phyloP scores from a whole-genome alignment of 306 rosid species.

The Luffa aegyptiaca region DNA sequence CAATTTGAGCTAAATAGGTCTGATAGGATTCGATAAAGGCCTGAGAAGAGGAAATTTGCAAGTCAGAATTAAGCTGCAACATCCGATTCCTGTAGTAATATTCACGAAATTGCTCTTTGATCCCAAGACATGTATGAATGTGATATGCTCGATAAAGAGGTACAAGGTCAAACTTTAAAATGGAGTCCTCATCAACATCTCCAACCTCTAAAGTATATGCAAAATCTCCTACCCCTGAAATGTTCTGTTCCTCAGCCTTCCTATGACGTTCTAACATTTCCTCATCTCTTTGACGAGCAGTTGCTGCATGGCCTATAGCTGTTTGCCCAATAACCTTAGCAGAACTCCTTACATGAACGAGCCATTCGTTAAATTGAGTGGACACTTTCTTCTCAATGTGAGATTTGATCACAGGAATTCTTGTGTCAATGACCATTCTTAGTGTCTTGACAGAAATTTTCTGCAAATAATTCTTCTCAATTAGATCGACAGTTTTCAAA shows the following conservation, averaged over 20 bases:
- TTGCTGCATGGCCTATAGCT: constrained; percentile 59
- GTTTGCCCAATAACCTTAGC: constrained; percentile 74
- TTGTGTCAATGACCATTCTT: constrained; percentile 49
- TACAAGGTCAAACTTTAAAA: constrained; percentile 62
- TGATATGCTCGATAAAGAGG: constrained; percentile 91
- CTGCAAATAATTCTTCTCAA: constrained; percentile 55
- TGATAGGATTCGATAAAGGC: constrained; percentile 75
- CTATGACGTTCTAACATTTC: constrained; percentile 66
- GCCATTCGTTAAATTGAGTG: constrained; percentile 86
- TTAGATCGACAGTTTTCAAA: constrained; percentile 61
- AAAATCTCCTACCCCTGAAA: constrained; percentile 32
- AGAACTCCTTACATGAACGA: constrained; percentile 74
- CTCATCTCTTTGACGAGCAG: constrained; percentile 66
- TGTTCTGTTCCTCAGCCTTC: constrained; percentile 48
- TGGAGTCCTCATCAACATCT: constrained; percentile 62
- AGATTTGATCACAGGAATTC: constrained; percentile 61
- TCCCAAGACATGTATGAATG: constrained; percentile 74
- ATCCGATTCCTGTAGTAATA: constrained; percentile 79
- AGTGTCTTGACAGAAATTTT: constrained; percentile 62
- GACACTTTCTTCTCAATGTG: constrained; percentile 78
- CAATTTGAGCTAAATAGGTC: constrained; percentile 76
- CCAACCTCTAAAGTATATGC: constrained; percentile 55
- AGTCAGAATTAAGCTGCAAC: constrained; percentile 79
- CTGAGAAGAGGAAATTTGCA: constrained; percentile 66
- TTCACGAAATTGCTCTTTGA: constrained; percentile 64